Percentiles rank a stretch among this genome's conserved stretches.
phyloP scores from a whole-genome alignment of 371 early-diverging fungal genomes.

The Parasitella parasitica region DNA sequence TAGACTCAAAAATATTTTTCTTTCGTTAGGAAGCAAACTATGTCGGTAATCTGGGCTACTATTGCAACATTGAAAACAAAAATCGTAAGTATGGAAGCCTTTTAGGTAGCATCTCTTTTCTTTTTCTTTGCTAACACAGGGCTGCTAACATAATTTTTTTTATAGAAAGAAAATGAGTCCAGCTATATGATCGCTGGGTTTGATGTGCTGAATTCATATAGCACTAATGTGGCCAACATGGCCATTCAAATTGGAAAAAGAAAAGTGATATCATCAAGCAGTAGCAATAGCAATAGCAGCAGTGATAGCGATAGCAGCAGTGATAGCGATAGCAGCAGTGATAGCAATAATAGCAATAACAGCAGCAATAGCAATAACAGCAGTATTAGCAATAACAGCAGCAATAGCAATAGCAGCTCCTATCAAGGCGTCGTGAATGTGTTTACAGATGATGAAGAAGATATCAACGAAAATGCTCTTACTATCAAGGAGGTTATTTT shows the following conservation, averaged over 20 bases:
- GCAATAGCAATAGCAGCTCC: background rate
- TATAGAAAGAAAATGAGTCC: constrained; percentile 7
- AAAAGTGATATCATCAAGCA: constrained; percentile 1
- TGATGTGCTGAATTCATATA: constrained; percentile 8
- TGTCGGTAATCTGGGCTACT: background rate
- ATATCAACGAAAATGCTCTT: constrained; percentile 9
- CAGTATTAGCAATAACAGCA: background rate
- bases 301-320: background rate
- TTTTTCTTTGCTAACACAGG: background rate
- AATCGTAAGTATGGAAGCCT: background rate
- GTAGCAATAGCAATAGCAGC: background rate
- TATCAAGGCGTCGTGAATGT: background rate
- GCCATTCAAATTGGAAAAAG: background rate
- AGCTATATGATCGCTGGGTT: constrained; percentile 6
- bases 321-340: background rate
- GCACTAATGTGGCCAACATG: constrained; percentile 1
- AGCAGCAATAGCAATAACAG: background rate
- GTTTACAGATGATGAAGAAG: constrained; percentile 6
- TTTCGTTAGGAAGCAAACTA: constrained; percentile 4
- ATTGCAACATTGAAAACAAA: constrained; percentile 8
- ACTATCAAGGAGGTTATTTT: constrained; percentile 3
- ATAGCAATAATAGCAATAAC: background rate
- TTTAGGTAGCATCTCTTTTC: background rate
- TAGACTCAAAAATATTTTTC: constrained; percentile 4
- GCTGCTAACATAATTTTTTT: constrained; percentile 1